A percentile compares a stretch with the other conserved stretches of the same genome.
Conservation (phyloP, 352 stramenopile species). For the Globisporangium sylvaticum region DNA sequence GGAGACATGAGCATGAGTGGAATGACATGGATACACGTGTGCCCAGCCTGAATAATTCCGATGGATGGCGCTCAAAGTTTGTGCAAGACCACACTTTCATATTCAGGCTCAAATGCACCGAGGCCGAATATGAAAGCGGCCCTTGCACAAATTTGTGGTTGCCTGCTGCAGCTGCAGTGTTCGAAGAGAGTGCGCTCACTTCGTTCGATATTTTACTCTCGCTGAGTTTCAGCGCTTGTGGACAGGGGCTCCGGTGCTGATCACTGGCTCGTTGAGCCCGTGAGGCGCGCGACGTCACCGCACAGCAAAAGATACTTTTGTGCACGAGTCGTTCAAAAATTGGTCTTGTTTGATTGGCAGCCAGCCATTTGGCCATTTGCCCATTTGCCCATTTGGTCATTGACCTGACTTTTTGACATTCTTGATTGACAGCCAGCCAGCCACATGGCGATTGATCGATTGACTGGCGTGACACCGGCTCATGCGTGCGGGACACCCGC, state of each 20-base stretch:
- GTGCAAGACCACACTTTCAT: too few species aligned
- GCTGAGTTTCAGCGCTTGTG: not conserved
- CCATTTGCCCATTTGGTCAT: not conserved
- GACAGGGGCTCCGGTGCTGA: not conserved
- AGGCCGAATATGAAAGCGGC: too few species aligned
- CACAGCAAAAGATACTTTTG: not conserved
- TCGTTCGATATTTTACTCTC: not conserved
- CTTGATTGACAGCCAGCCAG: not conserved
- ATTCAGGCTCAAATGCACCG: too few species aligned
- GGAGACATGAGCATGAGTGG: not conserved
- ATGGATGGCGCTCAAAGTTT: too few species aligned
- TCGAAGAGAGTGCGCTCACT: not conserved
- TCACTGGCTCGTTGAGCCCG: not conserved
- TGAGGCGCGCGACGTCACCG: conserved; percentile 6
- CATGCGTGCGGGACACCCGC: not conserved
- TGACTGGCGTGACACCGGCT: not conserved
- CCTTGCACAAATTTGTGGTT: too few species aligned
- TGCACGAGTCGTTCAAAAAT: not conserved
- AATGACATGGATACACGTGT: not conserved
- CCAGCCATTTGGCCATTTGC: not conserved
- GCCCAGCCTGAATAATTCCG: too few species aligned
- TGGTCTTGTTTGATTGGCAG: not conserved
- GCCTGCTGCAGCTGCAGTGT: not conserved
- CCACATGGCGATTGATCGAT: not conserved
- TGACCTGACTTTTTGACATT: not conserved